These are phyloP conservation scores for Leishmania aethiopica DNA, from an alignment of 208 protist genomes.

Conservation along the genomic window DNA sequence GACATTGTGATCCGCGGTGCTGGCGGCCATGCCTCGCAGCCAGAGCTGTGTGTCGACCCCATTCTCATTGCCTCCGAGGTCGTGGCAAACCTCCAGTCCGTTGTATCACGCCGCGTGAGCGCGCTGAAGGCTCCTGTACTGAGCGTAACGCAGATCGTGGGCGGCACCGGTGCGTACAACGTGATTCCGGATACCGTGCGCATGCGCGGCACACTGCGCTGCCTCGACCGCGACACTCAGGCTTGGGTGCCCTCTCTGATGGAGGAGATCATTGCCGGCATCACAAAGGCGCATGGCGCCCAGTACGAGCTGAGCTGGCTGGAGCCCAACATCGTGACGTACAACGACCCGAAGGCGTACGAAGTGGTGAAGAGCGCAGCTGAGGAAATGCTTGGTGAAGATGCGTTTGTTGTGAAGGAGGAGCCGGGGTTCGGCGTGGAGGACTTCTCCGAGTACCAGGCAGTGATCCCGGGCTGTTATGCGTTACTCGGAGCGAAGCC, in stretches of 20 bases:
- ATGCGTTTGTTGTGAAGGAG: slow-evolving; percentile 44
- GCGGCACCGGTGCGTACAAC: slow-evolving; percentile 65
- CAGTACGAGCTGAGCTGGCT: slow-evolving; percentile 70
- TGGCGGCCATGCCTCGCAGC: slow-evolving; percentile 72
- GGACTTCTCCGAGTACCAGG: slow-evolving; percentile 76
- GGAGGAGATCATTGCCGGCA: slow-evolving; percentile 70
- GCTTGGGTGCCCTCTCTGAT: slow-evolving; percentile 60
- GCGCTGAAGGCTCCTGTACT: slow-evolving; percentile 64
- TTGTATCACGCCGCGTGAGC: slow-evolving; percentile 70
- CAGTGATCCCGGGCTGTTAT: slow-evolving; percentile 63
- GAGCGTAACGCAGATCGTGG: slow-evolving; percentile 56
- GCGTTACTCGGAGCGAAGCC: slow-evolving; percentile 4
- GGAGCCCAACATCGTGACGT: slow-evolving; percentile 84
- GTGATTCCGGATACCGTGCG: slow-evolving; percentile 73
- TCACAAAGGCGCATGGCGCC: slow-evolving; percentile 65
- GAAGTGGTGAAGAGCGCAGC: slow-evolving; percentile 49
- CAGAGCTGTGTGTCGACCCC: slow-evolving; percentile 69
- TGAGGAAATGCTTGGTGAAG: slow-evolving; percentile 36
- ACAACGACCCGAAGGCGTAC: slow-evolving; percentile 70
- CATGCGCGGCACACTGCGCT: slow-evolving; percentile 73
- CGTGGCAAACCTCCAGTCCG: slow-evolving; percentile 54
- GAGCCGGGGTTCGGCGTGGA: slow-evolving; percentile 59
- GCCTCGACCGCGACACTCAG: slow-evolving; percentile 66
- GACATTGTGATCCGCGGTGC: slow-evolving; percentile 68
- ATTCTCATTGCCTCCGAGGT: slow-evolving; percentile 66